These are phyloP conservation scores for Debaryomycetaceae sp. DNA, from an alignment of 1,139 yeast genomes.

Conservation along the genomic window DNA sequence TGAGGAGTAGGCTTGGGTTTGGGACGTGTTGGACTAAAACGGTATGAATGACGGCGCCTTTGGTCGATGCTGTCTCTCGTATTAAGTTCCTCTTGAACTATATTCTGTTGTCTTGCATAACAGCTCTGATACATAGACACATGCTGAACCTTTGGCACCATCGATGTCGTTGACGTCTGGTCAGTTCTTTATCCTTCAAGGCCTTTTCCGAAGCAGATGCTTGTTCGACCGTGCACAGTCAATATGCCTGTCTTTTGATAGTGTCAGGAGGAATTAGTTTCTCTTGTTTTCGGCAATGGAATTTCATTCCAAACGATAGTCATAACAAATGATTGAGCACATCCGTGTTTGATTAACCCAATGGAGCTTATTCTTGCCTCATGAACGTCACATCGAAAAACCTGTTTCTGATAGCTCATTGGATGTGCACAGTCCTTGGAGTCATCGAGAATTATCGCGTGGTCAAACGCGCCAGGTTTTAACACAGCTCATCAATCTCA, in stretches of 20 bases:
- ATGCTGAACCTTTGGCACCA: too few species aligned
- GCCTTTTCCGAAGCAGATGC: too few species aligned
- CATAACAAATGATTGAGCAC: slow-evolving; percentile 61
- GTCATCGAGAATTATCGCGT: slow-evolving; percentile 40
- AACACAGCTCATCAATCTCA: slow-evolving; percentile 14
- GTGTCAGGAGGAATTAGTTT: slow-evolving; percentile 5
- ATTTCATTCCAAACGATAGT: slow-evolving; percentile 65
- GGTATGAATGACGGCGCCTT: neutral
- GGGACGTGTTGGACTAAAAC: neutral
- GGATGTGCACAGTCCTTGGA: slow-evolving; percentile 9
- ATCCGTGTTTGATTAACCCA: slow-evolving; percentile 56
- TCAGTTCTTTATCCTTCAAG: too few species aligned
- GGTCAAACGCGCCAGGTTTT: slow-evolving; percentile 73
- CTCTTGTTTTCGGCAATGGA: slow-evolving; percentile 58
- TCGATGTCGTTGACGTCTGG: too few species aligned
- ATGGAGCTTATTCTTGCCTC: slow-evolving; percentile 87
- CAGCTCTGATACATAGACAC: slow-evolving; percentile 1
- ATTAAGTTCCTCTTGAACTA: slow-evolving; percentile 9
- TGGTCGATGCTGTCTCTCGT: neutral
- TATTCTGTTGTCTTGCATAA: slow-evolving; percentile 6
- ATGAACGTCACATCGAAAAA: slow-evolving; percentile 45
- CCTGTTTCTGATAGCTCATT: slow-evolving; percentile 24
- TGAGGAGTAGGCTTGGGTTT: slow-evolving; percentile 1
- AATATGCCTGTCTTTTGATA: slow-evolving; percentile 2
- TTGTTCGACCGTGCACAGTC: slow-evolving; percentile 1